A percentile compares a stretch with the other conserved stretches of the same genome.
Evolutionary conservation across 345 rosid genomes (phyloP).

Genomic region (Populus nigra): DNA sequence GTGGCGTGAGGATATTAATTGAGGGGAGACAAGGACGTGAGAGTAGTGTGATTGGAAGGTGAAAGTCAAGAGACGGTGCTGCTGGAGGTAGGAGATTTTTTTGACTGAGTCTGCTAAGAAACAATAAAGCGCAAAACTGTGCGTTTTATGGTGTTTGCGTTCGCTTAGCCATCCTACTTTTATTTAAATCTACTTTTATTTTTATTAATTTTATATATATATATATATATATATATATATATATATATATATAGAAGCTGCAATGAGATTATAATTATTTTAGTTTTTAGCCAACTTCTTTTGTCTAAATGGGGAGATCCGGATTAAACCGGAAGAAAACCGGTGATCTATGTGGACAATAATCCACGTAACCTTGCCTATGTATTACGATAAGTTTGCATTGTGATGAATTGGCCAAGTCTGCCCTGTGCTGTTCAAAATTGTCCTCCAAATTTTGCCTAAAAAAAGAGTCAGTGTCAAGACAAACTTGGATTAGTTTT

Average conservation of each 20-base stretch:
- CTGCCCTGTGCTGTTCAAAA: neutral
- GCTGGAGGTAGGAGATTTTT: conserved; percentile 6
- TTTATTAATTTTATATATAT: no score
- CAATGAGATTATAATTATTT: neutral
- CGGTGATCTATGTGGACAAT: neutral
- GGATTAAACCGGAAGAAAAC: neutral
- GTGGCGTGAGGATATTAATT: neutral
- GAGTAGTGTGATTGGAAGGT: neutral
- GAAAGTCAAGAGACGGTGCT: neutral
- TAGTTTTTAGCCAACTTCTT: neutral
- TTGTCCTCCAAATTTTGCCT: neutral
- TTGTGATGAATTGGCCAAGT: neutral
- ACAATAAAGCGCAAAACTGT: neutral
- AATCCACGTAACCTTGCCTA: neutral
- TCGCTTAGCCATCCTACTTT: no score
- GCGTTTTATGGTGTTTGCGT: neutral
- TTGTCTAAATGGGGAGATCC: neutral
- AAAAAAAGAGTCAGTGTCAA: neutral
- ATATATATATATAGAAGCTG: no score
- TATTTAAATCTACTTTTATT: no score
- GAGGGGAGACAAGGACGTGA: neutral
- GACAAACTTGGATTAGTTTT: no score
- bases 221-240: no score
- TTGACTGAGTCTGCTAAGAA: neutral
- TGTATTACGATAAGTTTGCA: neutral